A percentile compares a stretch with the other conserved stretches of the same genome.
These are phyloP conservation scores for Fusarium sp. DNA, from an alignment of 2,329 filamentous ascomycete genomes.

Conservation along the genomic window DNA sequence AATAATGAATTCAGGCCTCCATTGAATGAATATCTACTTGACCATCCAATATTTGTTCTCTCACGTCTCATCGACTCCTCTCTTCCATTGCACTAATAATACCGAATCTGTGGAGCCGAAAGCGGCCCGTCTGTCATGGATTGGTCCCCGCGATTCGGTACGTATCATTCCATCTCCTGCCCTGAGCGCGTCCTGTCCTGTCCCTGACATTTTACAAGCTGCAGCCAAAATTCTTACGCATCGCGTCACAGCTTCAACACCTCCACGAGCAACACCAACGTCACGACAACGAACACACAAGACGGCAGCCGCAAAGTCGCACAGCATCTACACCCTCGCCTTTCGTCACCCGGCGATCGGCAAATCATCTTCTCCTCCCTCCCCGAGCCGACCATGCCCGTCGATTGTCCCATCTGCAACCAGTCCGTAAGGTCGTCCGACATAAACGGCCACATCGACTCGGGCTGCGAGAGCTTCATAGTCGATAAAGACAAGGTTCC, in stretches of 20 bases:
- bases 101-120: constrained; percentile 34
- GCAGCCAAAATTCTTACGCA: constrained; percentile 6
- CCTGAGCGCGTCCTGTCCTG: not conserved
- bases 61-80: not conserved
- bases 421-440: constrained; percentile 76
- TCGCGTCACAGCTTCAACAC: constrained; percentile 14
- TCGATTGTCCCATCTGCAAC: constrained; percentile 86
- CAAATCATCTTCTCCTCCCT: not conserved
- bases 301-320: not conserved
- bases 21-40: not conserved
- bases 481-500: constrained; percentile 61
- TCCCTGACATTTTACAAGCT: constrained; percentile 12
- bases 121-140: constrained; percentile 34
- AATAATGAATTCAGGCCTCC: not conserved
- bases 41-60: no score
- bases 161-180: constrained; percentile 11
- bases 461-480: constrained; percentile 77
- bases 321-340: not conserved
- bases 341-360: constrained; percentile 15
- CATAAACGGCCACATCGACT: constrained; percentile 95
- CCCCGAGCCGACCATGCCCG: constrained; percentile 53
- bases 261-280: not conserved
- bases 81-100: constrained; percentile 1
- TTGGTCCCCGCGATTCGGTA: constrained; percentile 32
- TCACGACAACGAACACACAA: not conserved